Evolutionary conservation across 176 grass and related monocot species (phyloP), one percentile per base, ranked within the genome.

Genomic region (Oropetium thomaeum): DNA sequence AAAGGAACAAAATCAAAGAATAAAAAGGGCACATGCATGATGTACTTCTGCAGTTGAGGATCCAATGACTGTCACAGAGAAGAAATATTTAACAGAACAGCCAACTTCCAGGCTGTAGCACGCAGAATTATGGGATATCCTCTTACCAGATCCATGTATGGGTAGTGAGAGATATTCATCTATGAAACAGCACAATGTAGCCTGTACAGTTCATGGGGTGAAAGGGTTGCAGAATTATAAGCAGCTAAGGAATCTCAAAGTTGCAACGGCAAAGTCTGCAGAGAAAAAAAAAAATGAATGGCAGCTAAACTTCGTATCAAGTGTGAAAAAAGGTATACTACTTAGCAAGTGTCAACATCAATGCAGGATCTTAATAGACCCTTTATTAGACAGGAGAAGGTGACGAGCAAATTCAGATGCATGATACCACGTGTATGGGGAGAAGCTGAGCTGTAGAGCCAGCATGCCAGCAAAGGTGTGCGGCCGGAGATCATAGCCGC

Each of bases 101-200:
- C 64, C 82, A 92, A 77, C 42, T 23, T 75, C 83, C 86, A 85
- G 72, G 71, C 86, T 83, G 79, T 51, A 54, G 68, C 74, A 33
- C 72, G 47, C 64, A 65, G n/a, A 70, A 79, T 75, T 75, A 41
- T 58, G 27, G 10, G 60, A 33, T 69, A 82, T 77, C 65, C 29
- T 83, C 81, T 70, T 78, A 71, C 29, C 25, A 58, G 71, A 86
- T 81, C 84, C 11, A 76, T 47, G 22, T 44, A 26, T 4, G 33
- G 26, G 34, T 42, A 58, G 26, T 33, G 69, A 16, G 30, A 69
- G 30, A 5, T 17, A 62, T 30, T 15, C 6, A 65, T 61, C 15
- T 40, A 45, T 62, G 17, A 69, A 32, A 10, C 27, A 19, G 25
- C 35, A 57, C 19, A 44, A 35, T 38, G 26, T 49, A 14, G 15